Conservation (phyloP, 2,329 filamentous ascomycete species). For the Pseudocercospora crystallina region DNA sequence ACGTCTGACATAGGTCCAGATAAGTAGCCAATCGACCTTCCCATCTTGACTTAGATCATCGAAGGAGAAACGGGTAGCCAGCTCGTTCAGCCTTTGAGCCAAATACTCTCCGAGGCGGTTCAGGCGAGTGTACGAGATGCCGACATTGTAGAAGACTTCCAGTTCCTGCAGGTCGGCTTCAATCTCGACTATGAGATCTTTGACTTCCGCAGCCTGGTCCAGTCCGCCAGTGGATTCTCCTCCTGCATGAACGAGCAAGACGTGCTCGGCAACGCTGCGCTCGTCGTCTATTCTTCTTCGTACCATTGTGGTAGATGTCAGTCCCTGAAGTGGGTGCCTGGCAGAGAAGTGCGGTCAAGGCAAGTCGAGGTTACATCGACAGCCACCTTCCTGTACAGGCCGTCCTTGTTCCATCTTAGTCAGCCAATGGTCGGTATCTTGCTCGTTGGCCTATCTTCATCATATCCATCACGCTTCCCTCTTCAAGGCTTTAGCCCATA, state of each 20-base stretch:
- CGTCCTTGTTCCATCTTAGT: neutral
- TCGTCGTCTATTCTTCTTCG: neutral
- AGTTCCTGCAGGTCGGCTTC: slow-evolving; percentile 48
- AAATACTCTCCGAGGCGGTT: slow-evolving; percentile 45
- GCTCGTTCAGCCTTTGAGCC: slow-evolving; percentile 41
- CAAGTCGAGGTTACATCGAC: neutral
- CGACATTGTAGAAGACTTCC: slow-evolving; percentile 51
- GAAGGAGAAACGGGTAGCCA: slow-evolving; percentile 38
- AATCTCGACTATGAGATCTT: slow-evolving; percentile 13
- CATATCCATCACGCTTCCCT: no score
- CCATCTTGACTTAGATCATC: slow-evolving; percentile 44
- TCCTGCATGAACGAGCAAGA: neutral
- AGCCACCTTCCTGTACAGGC: slow-evolving; percentile 1
- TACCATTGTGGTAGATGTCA: neutral
- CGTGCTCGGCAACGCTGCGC: neutral
- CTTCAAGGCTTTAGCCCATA: no score
- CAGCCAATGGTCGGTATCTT: no score
- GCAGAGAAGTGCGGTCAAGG: neutral
- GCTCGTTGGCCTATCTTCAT: no score
- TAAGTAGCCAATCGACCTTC: slow-evolving; percentile 51
- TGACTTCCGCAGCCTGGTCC: neutral
- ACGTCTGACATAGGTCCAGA: slow-evolving; percentile 47
- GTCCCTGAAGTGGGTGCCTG: no score
- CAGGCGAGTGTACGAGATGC: slow-evolving; percentile 44
- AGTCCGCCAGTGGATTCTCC: neutral